Base-by-base conservation (phyloP, 2,329 filamentous ascomycete genomes). In the Rhexocercosporidium sp. region DNA sequence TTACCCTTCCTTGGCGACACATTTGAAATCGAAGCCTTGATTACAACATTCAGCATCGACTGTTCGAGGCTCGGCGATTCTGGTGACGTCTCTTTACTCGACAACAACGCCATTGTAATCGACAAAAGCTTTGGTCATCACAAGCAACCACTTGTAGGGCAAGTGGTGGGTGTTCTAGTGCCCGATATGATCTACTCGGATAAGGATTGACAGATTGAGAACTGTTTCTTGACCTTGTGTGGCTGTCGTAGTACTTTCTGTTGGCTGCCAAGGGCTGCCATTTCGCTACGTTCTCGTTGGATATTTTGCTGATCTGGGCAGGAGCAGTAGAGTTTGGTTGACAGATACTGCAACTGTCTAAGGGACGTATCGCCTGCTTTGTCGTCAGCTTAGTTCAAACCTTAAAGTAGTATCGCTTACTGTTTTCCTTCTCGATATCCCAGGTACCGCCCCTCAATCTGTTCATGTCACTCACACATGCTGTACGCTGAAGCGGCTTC, bases 31-130 rank as follows among this genome's bases (percentile, higher is more conserved):
- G 59, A 92, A 84, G 1, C 96, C 96, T 79, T 99, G 96, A 79
- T 99, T 99, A 7, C 96, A 96, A 77, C 99, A 99, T 81, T 99
- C 96, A 66, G 95, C 96, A 79, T 96, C 93, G 16, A 98, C 96
- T 69, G 92, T 90, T 81, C 98, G 96, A 46, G 96, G 94, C 75
- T 97, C 94, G 65, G 94, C 89, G 5, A 92, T 90, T 65, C 93
- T 85, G 22, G 95, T 98, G 68, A 99, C 96, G 80, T 99, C 93
- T n/a, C n/a, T n/a, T 82, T 99, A 99, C 82, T 99, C 99, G 81
- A 99, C 96, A 7, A 98, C 96, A 1, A 99, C 94, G 44, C 96
- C 96, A 77, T 98, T 98, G 84, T 95, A 98, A 79, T 99, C 95
- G 68, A 97, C 94, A 81, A 98, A 98, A 0, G 95, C 94, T 81